A percentile compares a stretch with the other conserved stretches of the same genome.
Conservation (phyloP, 768 basidiomycete species). For the Mycena maculata region DNA sequence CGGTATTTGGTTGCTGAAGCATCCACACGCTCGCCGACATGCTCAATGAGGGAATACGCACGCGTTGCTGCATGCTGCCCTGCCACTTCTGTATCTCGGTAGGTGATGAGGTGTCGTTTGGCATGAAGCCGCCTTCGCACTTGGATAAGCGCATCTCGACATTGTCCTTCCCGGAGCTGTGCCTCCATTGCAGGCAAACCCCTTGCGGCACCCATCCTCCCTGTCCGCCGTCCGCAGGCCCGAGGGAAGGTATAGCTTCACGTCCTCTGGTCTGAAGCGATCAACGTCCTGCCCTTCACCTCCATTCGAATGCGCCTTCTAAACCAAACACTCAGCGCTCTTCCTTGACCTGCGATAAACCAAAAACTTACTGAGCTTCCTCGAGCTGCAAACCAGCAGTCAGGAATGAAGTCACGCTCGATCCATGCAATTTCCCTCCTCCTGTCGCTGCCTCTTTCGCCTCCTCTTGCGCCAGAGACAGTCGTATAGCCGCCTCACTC, state of each 20-base stretch:
- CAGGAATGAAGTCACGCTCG: conserved; percentile 2
- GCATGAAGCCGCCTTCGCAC: conserved; percentile 13
- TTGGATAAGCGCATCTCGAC: neutral
- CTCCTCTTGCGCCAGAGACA: neutral
- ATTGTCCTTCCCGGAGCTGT: conserved; percentile 23
- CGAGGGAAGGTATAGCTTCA: conserved; percentile 23
- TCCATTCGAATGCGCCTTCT: too few relatives aligned
- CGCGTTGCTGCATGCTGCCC: neutral
- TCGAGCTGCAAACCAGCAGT: conserved; percentile 8
- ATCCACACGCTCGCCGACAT: neutral
- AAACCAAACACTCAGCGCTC: neutral
- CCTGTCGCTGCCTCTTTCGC: neutral
- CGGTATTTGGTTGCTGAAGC: neutral
- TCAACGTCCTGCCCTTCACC: neutral
- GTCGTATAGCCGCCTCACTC: neutral
- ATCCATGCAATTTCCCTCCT: neutral
- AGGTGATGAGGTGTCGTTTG: conserved; percentile 5
- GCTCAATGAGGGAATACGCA: neutral
- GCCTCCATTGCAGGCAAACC: conserved; percentile 15
- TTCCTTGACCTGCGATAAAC: neutral
- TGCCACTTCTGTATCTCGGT: neutral
- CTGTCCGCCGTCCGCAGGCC: neutral
- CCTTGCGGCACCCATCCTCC: neutral
- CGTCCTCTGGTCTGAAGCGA: neutral
- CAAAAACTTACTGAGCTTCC: neutral